Percentiles rank a stretch among this genome's conserved stretches.
Conservation (phyloP, 441 rosid genomes). For the Theobroma grandiflorum region DNA sequence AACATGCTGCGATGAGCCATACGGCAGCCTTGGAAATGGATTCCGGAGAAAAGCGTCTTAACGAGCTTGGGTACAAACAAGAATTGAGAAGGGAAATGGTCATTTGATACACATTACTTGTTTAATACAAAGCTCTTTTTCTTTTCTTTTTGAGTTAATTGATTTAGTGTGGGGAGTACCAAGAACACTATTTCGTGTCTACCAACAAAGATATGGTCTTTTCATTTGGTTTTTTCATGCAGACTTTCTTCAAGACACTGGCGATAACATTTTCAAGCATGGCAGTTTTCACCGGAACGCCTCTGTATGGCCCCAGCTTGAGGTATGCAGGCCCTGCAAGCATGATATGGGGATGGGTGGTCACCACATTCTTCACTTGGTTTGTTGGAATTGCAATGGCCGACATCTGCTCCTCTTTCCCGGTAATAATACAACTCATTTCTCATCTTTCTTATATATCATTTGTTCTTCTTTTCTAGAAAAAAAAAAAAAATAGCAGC, state of each 20-base stretch:
- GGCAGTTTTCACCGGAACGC: slow-evolving; percentile 65
- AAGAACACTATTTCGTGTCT: too few relatives aligned
- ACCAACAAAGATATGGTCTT: not conserved
- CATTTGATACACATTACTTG: not conserved
- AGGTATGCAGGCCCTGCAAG: slow-evolving; percentile 60
- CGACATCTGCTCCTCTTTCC: slow-evolving; percentile 73
- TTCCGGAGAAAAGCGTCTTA: slow-evolving; percentile 64
- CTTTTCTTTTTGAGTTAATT: not conserved
- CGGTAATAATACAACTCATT: slow-evolving; percentile 39
- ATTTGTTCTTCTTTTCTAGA: not conserved
- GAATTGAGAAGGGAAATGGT: slow-evolving; percentile 77
- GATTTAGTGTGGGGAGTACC: not conserved
- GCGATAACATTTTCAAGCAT: slow-evolving; percentile 70
- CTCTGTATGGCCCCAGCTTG: slow-evolving; percentile 63
- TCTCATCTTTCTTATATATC: not conserved
- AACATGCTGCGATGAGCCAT: not conserved
- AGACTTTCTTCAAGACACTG: slow-evolving; percentile 65
- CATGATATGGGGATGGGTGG: slow-evolving; percentile 69
- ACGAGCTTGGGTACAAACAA: slow-evolving; percentile 74
- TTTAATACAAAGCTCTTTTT: not conserved
- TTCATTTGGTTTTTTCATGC: slow-evolving; percentile 12
- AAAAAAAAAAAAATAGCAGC: too few relatives aligned
- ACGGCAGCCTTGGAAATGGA: slow-evolving; percentile 37
- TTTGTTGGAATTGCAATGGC: slow-evolving; percentile 71
- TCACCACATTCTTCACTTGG: slow-evolving; percentile 68